Percentiles rank a stretch among this genome's conserved stretches.
Evolutionary conservation across 768 basidiomycete species (phyloP).

Genomic region (Dacryopinax spathularia): DNA sequence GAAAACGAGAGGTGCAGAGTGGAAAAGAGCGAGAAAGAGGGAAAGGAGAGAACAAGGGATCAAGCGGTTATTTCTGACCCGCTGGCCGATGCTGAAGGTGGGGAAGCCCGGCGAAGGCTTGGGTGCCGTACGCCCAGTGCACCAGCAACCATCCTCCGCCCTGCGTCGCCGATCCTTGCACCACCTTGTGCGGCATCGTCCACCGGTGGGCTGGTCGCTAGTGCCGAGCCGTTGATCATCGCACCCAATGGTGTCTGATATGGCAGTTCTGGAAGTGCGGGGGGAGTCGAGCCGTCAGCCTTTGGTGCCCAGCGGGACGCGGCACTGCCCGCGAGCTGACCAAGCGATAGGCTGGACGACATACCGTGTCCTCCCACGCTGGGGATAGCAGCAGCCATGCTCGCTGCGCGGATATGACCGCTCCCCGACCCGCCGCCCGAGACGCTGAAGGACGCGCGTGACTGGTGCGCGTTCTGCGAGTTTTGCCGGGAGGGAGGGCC

Average conservation of each 20-base stretch:
- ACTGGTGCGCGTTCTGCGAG: conserved; percentile 11
- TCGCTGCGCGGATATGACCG: conserved; percentile 5
- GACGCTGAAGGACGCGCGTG: conserved; percentile 23
- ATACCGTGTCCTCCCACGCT: conserved; percentile 5
- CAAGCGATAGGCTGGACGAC: neutral
- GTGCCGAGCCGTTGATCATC: conserved; percentile 1
- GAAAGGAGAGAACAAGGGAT: neutral
- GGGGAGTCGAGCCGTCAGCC: neutral
- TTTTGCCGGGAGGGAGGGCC: conserved; percentile 70
- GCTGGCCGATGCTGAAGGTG: neutral
- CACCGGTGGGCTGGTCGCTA: conserved; percentile 4
- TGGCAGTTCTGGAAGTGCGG: conserved; percentile 3
- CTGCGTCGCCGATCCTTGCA: conserved; percentile 78
- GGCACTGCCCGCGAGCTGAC: neutral
- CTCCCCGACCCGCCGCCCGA: conserved; percentile 24
- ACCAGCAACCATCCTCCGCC: conserved; percentile 77
- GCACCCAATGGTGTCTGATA: neutral
- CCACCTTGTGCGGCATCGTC: conserved; percentile 26
- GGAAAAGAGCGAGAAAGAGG: neutral
- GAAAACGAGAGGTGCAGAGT: neutral
- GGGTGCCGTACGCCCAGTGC: conserved; percentile 77
- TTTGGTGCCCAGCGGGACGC: conserved; percentile 1
- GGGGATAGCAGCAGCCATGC: conserved; percentile 5
- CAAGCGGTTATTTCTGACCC: neutral
- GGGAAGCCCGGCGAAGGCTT: conserved; percentile 25